phyloP scores from a whole-genome alignment of 805 yeast species.

The Lachancea thermotolerans region DNA sequence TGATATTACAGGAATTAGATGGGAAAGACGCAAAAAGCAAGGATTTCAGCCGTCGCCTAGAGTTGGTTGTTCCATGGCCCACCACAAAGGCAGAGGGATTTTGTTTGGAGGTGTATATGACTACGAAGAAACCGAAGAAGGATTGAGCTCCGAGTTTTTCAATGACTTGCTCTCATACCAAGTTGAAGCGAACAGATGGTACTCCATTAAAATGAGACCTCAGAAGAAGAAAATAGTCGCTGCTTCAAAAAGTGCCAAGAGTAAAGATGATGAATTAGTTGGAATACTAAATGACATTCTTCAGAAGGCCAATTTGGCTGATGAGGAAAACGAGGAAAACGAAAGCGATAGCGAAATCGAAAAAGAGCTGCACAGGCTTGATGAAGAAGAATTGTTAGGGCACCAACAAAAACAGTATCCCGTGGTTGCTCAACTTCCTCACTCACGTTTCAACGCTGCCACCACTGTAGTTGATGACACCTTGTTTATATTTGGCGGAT shows the following conservation, averaged over 20 bases:
- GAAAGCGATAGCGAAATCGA: conserved; percentile 26
- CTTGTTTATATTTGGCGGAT: conserved; percentile 82
- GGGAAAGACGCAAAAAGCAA: conserved; percentile 86
- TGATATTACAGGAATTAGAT: conserved; percentile 63
- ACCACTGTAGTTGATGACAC: conserved; percentile 80
- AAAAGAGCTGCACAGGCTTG: conserved; percentile 32
- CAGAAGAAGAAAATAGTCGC: conserved; percentile 47
- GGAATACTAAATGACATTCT: conserved; percentile 68
- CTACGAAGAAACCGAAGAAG: conserved; percentile 91
- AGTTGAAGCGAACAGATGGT: conserved; percentile 85
- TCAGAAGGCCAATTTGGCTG: conserved; percentile 64
- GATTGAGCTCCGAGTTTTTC: conserved; percentile 75
- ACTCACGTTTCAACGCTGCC: conserved; percentile 80
- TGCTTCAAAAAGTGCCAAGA: conserved; percentile 39
- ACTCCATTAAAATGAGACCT: conserved; percentile 56
- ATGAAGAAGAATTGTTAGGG: conserved; percentile 33
- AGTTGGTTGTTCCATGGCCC: conserved; percentile 88
- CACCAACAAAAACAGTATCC: conserved; percentile 46
- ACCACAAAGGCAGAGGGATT: conserved; percentile 86
- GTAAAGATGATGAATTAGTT: conserved; percentile 74
- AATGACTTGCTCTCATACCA: conserved; percentile 78
- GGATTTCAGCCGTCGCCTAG: conserved; percentile 89
- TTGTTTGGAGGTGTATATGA: conserved; percentile 95
- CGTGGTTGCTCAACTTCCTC: conserved; percentile 62
- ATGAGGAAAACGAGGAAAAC: conserved; percentile 38